Percentiles rank a stretch among this genome's conserved stretches.
These are phyloP conservation scores for Fusarium sp. DNA, from an alignment of 2,329 filamentous ascomycete species.

Conservation along the genomic window DNA sequence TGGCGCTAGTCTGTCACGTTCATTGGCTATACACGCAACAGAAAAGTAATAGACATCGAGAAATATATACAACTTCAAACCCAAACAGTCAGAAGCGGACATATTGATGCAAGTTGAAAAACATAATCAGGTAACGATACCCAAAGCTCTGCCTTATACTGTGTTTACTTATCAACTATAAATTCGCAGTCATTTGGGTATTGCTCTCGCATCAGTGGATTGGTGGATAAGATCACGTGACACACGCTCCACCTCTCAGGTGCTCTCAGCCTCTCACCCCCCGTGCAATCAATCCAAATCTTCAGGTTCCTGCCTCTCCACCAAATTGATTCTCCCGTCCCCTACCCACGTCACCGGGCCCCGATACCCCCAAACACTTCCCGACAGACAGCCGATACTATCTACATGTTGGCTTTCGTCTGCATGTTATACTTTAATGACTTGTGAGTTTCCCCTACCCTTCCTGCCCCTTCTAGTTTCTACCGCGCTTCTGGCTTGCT, in stretches of 20 bases:
- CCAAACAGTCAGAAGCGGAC: background rate
- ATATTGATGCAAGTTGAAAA: background rate
- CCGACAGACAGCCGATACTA: slow-evolving; percentile 37
- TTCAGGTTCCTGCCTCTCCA: slow-evolving; percentile 49
- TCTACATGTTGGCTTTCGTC: slow-evolving; percentile 47
- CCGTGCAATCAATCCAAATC: slow-evolving; percentile 51
- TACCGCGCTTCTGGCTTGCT: slow-evolving; percentile 47
- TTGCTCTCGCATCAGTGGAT: background rate
- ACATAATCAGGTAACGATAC: background rate
- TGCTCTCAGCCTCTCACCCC: slow-evolving; percentile 31
- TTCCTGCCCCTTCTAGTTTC: slow-evolving; percentile 40
- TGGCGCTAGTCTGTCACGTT: background rate
- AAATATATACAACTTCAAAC: background rate
- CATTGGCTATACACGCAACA: slow-evolving; percentile 4
- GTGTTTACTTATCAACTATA: background rate
- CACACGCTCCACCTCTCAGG: background rate
- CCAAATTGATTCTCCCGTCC: slow-evolving; percentile 47
- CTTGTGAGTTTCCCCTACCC: slow-evolving; percentile 56
- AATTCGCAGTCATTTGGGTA: background rate
- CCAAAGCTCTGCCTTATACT: background rate
- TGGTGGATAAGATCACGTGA: slow-evolving; percentile 34
- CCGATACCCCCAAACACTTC: slow-evolving; percentile 43
- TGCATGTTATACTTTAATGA: slow-evolving; percentile 58
- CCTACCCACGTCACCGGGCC: slow-evolving; percentile 45
- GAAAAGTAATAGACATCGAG: background rate